Percentiles rank a stretch among this genome's conserved stretches.
phyloP scores from a whole-genome alignment of 2,329 filamentous ascomycete species.

The Cephalotrichum gorgonifer region DNA sequence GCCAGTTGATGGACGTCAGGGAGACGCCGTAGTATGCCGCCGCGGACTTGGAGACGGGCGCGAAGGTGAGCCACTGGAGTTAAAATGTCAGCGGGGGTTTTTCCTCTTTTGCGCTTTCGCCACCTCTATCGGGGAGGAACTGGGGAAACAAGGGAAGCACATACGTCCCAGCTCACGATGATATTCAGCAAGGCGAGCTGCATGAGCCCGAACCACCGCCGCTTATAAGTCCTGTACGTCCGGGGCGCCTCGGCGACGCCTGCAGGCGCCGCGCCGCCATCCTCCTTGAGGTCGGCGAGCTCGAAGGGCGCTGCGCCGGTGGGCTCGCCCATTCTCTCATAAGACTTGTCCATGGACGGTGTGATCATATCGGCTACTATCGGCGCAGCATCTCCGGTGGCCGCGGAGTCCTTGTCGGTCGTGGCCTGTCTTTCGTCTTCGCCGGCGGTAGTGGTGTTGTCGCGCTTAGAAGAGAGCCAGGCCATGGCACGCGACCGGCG shows the following conservation, averaged over 20 bases:
- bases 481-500: not conserved
- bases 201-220: slow-evolving; percentile 77
- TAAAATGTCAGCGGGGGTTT: not conserved
- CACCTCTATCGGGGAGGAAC: not conserved
- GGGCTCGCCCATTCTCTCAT: not conserved
- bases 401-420: not conserved
- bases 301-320: not conserved
- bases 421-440: not conserved
- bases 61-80: slow-evolving; percentile 78
- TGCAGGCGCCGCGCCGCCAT: not conserved
- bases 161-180: slow-evolving; percentile 89
- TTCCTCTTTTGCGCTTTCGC: not conserved
- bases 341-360: not conserved
- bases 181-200: slow-evolving; percentile 85
- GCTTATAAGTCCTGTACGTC: slow-evolving; percentile 53
- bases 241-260: not conserved
- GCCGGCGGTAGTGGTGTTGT: not conserved
- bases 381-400: not conserved
- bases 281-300: not conserved
- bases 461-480: not conserved
- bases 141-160: slow-evolving; percentile 23
- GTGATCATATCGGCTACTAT: not conserved
- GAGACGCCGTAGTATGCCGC: slow-evolving; percentile 66
- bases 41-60: slow-evolving; percentile 66
- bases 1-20: slow-evolving; percentile 80